phyloP scores from a whole-genome alignment of 2,329 filamentous ascomycete genomes.

The Beauveria bassiana region DNA sequence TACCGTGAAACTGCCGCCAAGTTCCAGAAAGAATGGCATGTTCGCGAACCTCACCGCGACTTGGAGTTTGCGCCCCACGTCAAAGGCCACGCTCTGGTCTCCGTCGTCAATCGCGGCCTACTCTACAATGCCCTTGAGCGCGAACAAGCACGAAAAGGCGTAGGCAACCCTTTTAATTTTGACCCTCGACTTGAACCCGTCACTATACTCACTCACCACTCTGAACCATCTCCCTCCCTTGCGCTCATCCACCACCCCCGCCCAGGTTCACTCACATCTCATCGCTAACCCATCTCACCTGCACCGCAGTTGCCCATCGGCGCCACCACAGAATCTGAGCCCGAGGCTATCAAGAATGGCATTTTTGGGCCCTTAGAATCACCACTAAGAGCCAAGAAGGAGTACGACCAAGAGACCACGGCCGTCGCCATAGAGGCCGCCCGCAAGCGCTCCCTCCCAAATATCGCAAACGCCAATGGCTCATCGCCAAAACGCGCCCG shows the following conservation, averaged over 20 bases:
- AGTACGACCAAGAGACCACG: slow-evolving; percentile 31
- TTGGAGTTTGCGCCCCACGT: slow-evolving; percentile 59
- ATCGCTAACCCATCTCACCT: slow-evolving; percentile 1
- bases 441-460: slow-evolving; percentile 43
- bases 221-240: slow-evolving; percentile 5
- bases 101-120: slow-evolving; percentile 55
- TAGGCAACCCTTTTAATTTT: slow-evolving; percentile 24
- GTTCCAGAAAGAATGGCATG: slow-evolving; percentile 61
- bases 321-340: slow-evolving; percentile 31
- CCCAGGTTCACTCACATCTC: background rate
- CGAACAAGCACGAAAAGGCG: slow-evolving; percentile 43
- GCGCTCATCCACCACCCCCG: background rate
- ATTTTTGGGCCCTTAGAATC: slow-evolving; percentile 50
- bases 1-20: slow-evolving; percentile 61
- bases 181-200: no score
- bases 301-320: slow-evolving; percentile 44
- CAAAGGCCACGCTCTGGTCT: slow-evolving; percentile 56
- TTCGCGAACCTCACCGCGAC: slow-evolving; percentile 53
- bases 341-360: slow-evolving; percentile 40
- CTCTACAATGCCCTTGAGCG: slow-evolving; percentile 53
- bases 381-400: slow-evolving; percentile 34
- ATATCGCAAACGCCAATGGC: slow-evolving; percentile 47
- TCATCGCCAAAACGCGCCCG: slow-evolving; percentile 52
- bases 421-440: slow-evolving; percentile 33
- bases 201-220: no score